Evolutionary conservation across 306 rosid species (phyloP), one percentile per base, ranked within the genome.

Genomic region (Cicer yamashitae): DNA sequence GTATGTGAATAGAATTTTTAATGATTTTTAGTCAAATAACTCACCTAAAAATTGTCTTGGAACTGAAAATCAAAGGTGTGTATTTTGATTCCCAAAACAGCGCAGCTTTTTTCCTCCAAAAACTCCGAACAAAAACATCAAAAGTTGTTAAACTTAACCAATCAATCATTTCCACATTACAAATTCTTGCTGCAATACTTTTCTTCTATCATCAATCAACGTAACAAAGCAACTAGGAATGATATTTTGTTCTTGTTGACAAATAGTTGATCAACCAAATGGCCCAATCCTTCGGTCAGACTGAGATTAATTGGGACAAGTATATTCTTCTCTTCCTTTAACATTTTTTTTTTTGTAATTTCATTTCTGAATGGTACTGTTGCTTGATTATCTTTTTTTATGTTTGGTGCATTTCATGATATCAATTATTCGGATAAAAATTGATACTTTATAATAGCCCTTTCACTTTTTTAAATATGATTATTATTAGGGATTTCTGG

Each of bases 221-320:
- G 17, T 18, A 56, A 40, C 60, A 51, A 25, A 2, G 5, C 20
- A 57, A 22, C 64, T 37, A 30, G 74, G 51, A 52, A 81, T 82
- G 87, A 37, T 53, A 6, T 45, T 20, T 38, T 40, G 50, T 66
- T 88, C 43, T 84, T 56, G 7, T 30, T 59, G 43, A 25, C 1
- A 59, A 30, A 6, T 59, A 34, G 7, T 10, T 58, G 6, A 59
- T 17, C 77, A 65, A 6, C 2, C 75, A 14, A 85, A 85, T 91
- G 98, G 86, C 88, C 7, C 88, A 79, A 6, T 71, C 94, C 50
- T 83, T 86, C 48, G 93, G 89, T 70, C 93, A 86, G 34, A 79
- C 97, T 56, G 99, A 92, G 86, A 92, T 94, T 54, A 91, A 94
- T 83, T 94, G 99, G 99, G 97, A 94, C 86, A 92, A 94, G 99